These are phyloP conservation scores for Scutellaria galericulata DNA, from an alignment of 257 asterid genomes.

Conservation along the genomic window DNA sequence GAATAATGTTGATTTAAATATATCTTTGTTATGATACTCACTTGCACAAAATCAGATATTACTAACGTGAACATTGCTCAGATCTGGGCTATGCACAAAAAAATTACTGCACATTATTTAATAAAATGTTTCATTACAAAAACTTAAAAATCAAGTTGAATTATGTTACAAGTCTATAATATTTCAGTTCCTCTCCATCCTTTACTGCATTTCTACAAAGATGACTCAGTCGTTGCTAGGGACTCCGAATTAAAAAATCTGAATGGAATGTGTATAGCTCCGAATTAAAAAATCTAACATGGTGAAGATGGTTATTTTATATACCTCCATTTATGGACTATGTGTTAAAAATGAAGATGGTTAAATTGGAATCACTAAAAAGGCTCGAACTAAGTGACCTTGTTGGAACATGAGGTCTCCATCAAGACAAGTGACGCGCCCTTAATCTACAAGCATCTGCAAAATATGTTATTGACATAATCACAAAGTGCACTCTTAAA, in stretches of 20 bases:
- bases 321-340: constrained; percentile 27
- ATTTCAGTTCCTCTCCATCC: not conserved
- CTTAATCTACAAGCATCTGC: constrained; percentile 10
- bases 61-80: no score
- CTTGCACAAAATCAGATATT: no score
- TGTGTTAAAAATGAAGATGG: not conserved
- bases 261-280: constrained; percentile 10
- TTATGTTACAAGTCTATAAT: not conserved
- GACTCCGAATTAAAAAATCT: constrained; percentile 2
- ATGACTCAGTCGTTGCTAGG: not conserved
- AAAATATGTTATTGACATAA: not conserved
- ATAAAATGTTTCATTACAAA: not conserved
- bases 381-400: not conserved
- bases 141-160: not conserved
- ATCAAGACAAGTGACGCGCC: not conserved
- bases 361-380: constrained; percentile 12
- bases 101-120: no score
- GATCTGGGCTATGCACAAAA: no score
- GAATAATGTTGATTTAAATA: no score
- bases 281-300: not conserved
- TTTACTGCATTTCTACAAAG: not conserved
- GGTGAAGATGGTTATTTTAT: constrained; percentile 13
- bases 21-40: no score
- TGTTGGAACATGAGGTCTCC: not conserved
- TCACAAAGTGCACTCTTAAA: not conserved